Evolutionary conservation across 2,329 filamentous ascomycete genomes (phyloP).

Genomic region (Phyllosticta citribraziliensis): DNA sequence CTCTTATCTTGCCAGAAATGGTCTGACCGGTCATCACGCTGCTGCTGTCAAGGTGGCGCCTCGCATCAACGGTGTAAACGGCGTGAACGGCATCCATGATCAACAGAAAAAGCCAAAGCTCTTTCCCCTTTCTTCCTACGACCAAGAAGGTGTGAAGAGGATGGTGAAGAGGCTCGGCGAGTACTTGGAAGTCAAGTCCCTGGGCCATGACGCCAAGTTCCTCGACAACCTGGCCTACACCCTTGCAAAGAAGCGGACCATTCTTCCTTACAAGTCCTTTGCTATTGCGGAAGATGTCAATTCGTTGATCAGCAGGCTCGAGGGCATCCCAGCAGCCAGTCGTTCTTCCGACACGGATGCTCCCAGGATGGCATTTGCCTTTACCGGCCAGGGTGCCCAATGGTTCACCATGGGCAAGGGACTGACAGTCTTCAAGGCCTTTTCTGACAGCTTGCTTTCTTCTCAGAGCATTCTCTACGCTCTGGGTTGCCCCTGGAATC

Average conservation of each 20-base stretch:
- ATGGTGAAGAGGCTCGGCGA: background rate
- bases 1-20: background rate
- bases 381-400: constrained; percentile 25
- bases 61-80: background rate
- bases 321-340: background rate
- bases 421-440: constrained; percentile 1
- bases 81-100: background rate
- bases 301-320: background rate
- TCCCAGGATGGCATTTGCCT: constrained; percentile 14
- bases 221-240: constrained; percentile 5
- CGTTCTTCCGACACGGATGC: background rate
- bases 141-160: background rate
- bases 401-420: constrained; percentile 14
- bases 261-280: background rate
- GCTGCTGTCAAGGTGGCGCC: background rate
- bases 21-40: background rate
- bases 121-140: background rate
- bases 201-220: background rate
- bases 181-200: background rate
- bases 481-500: constrained; percentile 7
- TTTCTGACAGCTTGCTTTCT: background rate
- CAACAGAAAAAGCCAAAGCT: background rate
- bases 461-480: constrained; percentile 9
- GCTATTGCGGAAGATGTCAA: background rate
- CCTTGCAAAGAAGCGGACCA: background rate